Evolutionary conservation across 1,284 basidiomycete species (phyloP).

Genomic region (Moniliella sp.): DNA sequence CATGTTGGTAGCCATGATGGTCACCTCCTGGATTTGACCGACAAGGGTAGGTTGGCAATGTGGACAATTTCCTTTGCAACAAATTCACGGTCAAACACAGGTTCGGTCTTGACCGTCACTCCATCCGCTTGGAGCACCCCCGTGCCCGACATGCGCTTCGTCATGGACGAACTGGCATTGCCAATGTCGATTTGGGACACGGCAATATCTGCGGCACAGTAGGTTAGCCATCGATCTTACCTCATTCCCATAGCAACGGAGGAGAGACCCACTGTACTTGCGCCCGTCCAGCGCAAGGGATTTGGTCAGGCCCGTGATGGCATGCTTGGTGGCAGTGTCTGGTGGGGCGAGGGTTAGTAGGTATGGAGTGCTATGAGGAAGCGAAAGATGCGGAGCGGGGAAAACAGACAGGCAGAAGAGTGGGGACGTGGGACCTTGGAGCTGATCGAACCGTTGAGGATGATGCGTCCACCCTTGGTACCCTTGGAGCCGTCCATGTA

Average conservation of each 20-base stretch:
- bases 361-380: too few species aligned
- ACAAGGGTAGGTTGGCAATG: slow-evolving; percentile 14
- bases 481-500: slow-evolving; percentile 16
- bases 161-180: slow-evolving; percentile 19
- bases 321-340: slow-evolving; percentile 20
- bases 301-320: slow-evolving; percentile 15
- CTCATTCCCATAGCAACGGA: too few species aligned
- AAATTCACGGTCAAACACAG: too few species aligned
- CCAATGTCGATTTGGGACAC: slow-evolving; percentile 21
- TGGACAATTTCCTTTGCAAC: too few species aligned
- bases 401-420: slow-evolving; percentile 3
- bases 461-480: slow-evolving; percentile 13
- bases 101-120: slow-evolving; percentile 11
- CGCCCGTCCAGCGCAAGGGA: too few species aligned
- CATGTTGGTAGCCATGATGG: slow-evolving; percentile 1
- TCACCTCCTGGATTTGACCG: slow-evolving; percentile 7
- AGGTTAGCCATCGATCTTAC: too few species aligned
- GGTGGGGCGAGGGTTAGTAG: too few species aligned
- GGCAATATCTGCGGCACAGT: too few species aligned
- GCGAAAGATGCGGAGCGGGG: too few species aligned
- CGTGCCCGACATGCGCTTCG: slow-evolving; percentile 10
- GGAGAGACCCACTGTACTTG: too few species aligned
- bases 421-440: slow-evolving; percentile 12
- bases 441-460: slow-evolving; percentile 19
- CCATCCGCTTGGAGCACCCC: slow-evolving; percentile 11